These are phyloP conservation scores for Neurospora sp. DNA, from an alignment of 495 filamentous ascomycete species.

Conservation along the genomic window DNA sequence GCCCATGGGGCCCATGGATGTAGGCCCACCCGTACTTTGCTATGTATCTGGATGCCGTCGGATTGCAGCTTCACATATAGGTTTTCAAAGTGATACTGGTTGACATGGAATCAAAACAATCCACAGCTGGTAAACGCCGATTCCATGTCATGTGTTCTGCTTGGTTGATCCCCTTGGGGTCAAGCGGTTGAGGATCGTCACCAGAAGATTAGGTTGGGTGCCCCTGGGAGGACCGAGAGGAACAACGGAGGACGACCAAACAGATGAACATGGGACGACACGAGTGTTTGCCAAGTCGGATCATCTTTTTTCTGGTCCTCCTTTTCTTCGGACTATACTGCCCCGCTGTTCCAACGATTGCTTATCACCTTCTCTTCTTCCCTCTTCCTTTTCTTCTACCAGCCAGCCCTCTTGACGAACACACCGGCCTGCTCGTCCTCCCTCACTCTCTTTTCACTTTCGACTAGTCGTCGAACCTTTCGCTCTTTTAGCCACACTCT, in stretches of 20 bases:
- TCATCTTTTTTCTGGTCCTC: slow-evolving; percentile 4
- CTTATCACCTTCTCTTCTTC: neutral
- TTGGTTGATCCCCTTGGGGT: neutral
- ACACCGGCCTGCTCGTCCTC: neutral
- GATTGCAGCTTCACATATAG: neutral
- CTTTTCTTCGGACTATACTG: slow-evolving; percentile 3
- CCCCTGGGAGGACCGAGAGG: neutral
- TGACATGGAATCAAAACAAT: neutral
- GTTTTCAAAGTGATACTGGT: neutral
- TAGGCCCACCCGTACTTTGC: neutral
- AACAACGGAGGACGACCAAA: neutral
- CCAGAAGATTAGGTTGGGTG: neutral
- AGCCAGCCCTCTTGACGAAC: neutral
- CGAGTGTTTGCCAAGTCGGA: neutral
- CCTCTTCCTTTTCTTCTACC: neutral
- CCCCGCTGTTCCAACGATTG: slow-evolving; percentile 5
- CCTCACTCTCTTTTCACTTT: neutral
- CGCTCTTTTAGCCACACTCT: neutral
- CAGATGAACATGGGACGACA: neutral
- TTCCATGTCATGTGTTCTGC: neutral
- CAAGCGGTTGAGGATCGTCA: neutral
- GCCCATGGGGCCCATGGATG: neutral
- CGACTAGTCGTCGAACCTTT: neutral
- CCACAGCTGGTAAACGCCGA: neutral
- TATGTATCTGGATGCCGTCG: neutral